Evolutionary conservation across 331 rosid genomes (phyloP).

Genomic region (Malus hybrid): DNA sequence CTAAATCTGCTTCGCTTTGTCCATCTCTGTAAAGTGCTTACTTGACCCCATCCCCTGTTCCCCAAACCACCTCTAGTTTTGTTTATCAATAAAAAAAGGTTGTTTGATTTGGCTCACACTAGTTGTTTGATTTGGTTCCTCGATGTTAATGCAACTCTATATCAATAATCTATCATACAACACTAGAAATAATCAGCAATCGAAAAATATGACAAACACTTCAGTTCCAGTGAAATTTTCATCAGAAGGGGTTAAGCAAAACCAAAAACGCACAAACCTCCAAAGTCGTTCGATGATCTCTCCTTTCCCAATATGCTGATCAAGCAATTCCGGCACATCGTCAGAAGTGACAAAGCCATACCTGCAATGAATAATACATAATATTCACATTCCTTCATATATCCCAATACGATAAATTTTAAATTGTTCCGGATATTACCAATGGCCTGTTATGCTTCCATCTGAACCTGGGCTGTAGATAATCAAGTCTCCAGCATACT

Average conservation of each 20-base stretch:
- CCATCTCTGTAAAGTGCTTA: background rate
- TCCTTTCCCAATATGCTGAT: constrained; percentile 79
- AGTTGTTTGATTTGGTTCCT: too few relatives aligned
- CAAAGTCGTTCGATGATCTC: constrained; percentile 64
- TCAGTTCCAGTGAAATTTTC: background rate
- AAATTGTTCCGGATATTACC: constrained; percentile 33
- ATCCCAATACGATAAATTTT: background rate
- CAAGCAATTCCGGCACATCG: constrained; percentile 78
- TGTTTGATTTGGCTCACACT: background rate
- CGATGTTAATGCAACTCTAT: too few relatives aligned
- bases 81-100: background rate
- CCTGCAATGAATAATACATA: constrained; percentile 39
- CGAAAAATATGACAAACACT: too few relatives aligned
- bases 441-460: constrained; percentile 67
- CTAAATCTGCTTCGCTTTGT: too few relatives aligned
- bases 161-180: too few relatives aligned
- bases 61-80: background rate
- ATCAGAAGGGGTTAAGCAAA: background rate
- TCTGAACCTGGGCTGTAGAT: constrained; percentile 54
- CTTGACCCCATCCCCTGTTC: background rate
- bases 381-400: background rate
- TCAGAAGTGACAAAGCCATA: constrained; percentile 90
- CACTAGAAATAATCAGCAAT: too few relatives aligned
- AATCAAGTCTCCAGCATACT: constrained; percentile 88
- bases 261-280: constrained; percentile 51